These are phyloP conservation scores for Cronartium quercuum DNA, from an alignment of 1,284 basidiomycete species.

Conservation along the genomic window DNA sequence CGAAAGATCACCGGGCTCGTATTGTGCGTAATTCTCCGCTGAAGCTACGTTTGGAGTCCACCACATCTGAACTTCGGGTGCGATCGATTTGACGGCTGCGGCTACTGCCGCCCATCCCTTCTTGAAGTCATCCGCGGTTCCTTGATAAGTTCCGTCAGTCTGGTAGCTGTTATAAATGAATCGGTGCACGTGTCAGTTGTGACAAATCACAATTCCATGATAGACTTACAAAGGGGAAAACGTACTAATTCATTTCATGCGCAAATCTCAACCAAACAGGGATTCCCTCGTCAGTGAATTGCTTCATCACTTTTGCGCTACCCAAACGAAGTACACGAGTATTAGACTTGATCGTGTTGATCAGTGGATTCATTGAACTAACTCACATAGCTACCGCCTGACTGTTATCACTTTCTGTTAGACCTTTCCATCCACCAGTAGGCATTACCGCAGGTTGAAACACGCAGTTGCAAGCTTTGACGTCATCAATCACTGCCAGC, in stretches of 20 bases:
- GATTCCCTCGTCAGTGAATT: slow-evolving; percentile 50
- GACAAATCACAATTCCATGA: too few relatives aligned
- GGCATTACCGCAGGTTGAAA: slow-evolving; percentile 49
- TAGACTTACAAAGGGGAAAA: not conserved
- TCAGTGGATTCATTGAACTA: not conserved
- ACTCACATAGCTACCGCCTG: slow-evolving; percentile 43
- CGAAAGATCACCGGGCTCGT: slow-evolving; percentile 46
- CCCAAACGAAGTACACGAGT: not conserved
- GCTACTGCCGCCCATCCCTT: slow-evolving; percentile 49
- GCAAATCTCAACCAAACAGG: slow-evolving; percentile 50
- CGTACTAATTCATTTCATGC: slow-evolving; percentile 45
- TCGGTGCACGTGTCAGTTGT: not conserved
- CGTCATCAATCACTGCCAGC: slow-evolving; percentile 46
- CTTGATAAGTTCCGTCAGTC: slow-evolving; percentile 45
- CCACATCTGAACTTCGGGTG: slow-evolving; percentile 47
- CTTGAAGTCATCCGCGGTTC: slow-evolving; percentile 48
- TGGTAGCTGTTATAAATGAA: slow-evolving; percentile 9
- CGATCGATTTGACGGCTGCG: slow-evolving; percentile 44
- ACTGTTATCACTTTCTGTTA: slow-evolving; percentile 44
- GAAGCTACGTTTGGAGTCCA: slow-evolving; percentile 46
- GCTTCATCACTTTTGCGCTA: slow-evolving; percentile 47
- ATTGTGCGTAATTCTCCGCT: slow-evolving; percentile 44
- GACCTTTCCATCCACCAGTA: slow-evolving; percentile 42
- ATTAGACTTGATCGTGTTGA: not conserved
- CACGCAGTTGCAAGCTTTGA: slow-evolving; percentile 47